Conservation (phyloP, 345 rosid genomes). For the Murraya koenigii region DNA sequence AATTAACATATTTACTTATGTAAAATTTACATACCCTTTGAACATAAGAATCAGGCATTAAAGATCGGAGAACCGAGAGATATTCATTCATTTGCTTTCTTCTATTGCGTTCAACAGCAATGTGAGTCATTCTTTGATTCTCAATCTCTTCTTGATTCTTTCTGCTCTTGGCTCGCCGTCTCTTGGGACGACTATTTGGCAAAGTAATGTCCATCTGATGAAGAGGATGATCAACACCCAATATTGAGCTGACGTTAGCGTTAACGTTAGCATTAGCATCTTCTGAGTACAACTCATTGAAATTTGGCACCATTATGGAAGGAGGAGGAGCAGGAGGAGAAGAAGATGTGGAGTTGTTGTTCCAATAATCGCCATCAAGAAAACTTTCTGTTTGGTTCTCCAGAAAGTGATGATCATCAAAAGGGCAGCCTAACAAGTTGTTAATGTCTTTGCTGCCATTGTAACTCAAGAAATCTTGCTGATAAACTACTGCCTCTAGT, state of each 20-base stretch:
- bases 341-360: conserved; percentile 13
- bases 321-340: conserved; percentile 22
- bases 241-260: background rate
- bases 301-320: conserved; percentile 20
- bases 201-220: conserved; percentile 15
- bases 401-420: conserved; percentile 26
- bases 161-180: conserved; percentile 58
- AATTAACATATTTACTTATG: background rate
- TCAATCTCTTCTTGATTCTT: conserved; percentile 84
- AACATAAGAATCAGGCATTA: conserved; percentile 87
- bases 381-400: conserved; percentile 35
- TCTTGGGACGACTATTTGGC: conserved; percentile 36
- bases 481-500: conserved; percentile 60
- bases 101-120: conserved; percentile 95
- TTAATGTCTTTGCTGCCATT: conserved; percentile 42
- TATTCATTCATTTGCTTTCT: conserved; percentile 94
- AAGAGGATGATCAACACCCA: background rate
- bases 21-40: conserved; percentile 53
- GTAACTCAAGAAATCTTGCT: conserved; percentile 47
- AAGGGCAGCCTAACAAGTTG: conserved; percentile 30
- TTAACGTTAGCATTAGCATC: background rate
- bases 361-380: conserved; percentile 32
- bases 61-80: conserved; percentile 67
- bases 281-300: conserved; percentile 21
- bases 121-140: conserved; percentile 95